phyloP scores from a whole-genome alignment of 176 grass and related monocot species.

The Ananas comosus region DNA sequence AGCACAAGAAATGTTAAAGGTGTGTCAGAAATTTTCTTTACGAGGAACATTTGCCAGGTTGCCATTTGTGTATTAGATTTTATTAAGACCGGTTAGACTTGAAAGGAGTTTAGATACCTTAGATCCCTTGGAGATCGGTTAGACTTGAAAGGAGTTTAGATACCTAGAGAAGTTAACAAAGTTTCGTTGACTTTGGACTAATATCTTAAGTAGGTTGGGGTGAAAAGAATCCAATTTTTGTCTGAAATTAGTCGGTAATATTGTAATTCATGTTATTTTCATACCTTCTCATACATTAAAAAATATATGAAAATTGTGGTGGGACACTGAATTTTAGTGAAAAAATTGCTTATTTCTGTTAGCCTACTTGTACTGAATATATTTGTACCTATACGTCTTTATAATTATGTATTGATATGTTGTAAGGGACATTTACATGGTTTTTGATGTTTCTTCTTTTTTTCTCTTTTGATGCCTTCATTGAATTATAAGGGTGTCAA shows the following conservation, averaged over 20 bases:
- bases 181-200: neutral
- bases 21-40: neutral
- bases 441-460: neutral
- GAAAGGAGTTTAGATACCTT: no score
- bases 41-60: constrained; percentile 5
- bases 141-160: no score
- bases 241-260: no score
- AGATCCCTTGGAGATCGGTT: no score
- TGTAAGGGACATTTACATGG: no score
- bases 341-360: no score
- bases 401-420: no score
- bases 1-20: constrained; percentile 64
- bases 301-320: no score
- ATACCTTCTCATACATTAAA: neutral
- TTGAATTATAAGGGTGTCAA: neutral
- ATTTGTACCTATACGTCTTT: no score
- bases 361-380: no score
- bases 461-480: constrained; percentile 1
- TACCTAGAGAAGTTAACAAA: no score
- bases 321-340: no score
- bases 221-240: neutral
- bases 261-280: neutral
- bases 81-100: neutral
- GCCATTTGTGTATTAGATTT: constrained; percentile 4
- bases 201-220: neutral